Evolutionary conservation across 2,329 filamentous ascomycete genomes (phyloP).

Genomic region (Lachnellula hyalina): DNA sequence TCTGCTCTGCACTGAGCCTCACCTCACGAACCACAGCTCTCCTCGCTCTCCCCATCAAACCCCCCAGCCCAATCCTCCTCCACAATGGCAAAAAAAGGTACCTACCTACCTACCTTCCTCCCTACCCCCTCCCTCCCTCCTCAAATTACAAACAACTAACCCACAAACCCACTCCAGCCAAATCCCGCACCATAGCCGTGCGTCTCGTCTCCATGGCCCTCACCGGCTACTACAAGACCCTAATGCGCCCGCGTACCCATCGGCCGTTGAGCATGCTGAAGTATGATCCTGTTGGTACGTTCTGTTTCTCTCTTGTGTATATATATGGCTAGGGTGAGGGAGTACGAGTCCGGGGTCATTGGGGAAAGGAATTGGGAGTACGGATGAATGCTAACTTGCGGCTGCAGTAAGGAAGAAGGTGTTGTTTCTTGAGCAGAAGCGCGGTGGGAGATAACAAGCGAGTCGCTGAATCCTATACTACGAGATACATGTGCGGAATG

Average conservation of each 20-base stretch:
- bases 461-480: neutral
- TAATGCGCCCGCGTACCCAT: slow-evolving; percentile 73
- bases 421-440: slow-evolving; percentile 89
- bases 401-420: slow-evolving; percentile 83
- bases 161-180: slow-evolving; percentile 35
- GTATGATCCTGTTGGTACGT: slow-evolving; percentile 86
- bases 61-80: neutral
- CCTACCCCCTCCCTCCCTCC: no score
- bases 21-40: neutral
- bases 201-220: slow-evolving; percentile 97
- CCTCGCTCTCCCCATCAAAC: neutral
- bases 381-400: slow-evolving; percentile 1
- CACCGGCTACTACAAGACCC: slow-evolving; percentile 95
- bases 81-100: neutral
- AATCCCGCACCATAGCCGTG: slow-evolving; percentile 88
- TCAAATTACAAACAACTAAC: neutral
- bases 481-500: neutral
- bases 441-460: slow-evolving; percentile 52
- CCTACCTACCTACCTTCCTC: no score
- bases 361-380: neutral
- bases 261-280: slow-evolving; percentile 95
- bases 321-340: neutral
- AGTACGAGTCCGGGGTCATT: neutral
- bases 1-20: no score
- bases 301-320: neutral